These are phyloP conservation scores for Raddia distichophylla DNA, from an alignment of 176 grass and related monocot species.

Conservation along the genomic window DNA sequence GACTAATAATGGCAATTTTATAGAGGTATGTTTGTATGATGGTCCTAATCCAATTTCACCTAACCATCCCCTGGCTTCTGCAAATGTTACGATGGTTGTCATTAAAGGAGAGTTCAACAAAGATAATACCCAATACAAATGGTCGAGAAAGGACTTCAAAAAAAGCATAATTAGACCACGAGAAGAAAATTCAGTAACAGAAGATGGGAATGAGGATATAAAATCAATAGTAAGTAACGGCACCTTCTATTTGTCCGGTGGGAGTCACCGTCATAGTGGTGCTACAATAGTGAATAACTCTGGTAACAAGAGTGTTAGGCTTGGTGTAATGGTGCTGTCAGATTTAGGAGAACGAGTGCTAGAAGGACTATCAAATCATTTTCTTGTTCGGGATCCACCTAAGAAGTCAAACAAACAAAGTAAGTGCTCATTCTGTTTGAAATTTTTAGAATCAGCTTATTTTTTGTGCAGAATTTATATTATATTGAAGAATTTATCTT, in stretches of 20 bases:
- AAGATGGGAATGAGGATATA: background rate
- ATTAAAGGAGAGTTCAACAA: background rate
- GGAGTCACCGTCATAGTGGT: background rate
- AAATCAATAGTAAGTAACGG: background rate
- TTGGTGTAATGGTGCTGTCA: background rate
- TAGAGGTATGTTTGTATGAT: background rate
- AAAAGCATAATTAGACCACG: background rate
- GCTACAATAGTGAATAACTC: background rate
- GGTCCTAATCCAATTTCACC: background rate
- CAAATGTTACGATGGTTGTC: background rate
- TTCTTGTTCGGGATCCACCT: background rate
- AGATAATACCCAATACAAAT: background rate
- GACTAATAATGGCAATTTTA: background rate
- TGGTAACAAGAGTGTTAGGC: background rate
- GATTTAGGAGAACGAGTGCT: background rate
- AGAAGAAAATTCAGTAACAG: background rate
- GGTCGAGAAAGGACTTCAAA: background rate
- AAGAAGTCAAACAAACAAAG: background rate
- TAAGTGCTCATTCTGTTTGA: background rate
- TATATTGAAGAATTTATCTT: background rate
- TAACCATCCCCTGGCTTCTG: background rate
- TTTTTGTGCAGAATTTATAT: too few species aligned
- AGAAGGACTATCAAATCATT: constrained; percentile 19
- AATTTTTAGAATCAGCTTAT: background rate
- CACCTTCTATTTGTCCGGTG: background rate